A percentile compares a stretch with the other conserved stretches of the same genome.
Conservation (phyloP, 768 basidiomycete species). For the Collybia sordida region DNA sequence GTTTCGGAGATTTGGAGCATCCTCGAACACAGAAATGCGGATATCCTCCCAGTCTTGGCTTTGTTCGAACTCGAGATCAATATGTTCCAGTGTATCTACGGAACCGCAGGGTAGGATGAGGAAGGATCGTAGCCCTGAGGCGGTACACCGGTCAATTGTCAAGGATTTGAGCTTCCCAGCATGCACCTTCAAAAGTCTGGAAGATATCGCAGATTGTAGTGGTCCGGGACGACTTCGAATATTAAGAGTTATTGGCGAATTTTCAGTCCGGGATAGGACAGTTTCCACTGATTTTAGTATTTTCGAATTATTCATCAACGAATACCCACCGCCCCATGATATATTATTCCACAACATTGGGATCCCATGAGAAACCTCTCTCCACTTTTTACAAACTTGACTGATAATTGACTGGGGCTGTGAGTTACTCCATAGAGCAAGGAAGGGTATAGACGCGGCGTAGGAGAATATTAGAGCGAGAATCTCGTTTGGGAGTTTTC, state of each 20-base stretch:
- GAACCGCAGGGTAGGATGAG: too few species aligned
- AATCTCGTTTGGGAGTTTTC: constrained; percentile 1
- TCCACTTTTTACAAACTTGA: constrained; percentile 1
- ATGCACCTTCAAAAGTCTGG: not conserved
- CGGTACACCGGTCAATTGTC: too few species aligned
- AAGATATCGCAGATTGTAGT: not conserved
- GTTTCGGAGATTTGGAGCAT: too few species aligned
- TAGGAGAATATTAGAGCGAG: not conserved
- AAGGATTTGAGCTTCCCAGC: not conserved
- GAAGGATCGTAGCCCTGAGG: too few species aligned
- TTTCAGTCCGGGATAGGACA: too few species aligned
- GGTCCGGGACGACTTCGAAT: not conserved
- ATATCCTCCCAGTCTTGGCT: too few species aligned
- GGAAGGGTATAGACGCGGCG: not conserved
- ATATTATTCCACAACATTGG: not conserved
- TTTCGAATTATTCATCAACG: not conserved
- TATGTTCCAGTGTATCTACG: too few species aligned
- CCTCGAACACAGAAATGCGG: too few species aligned
- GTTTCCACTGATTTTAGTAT: too few species aligned
- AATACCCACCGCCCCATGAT: not conserved
- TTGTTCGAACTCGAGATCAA: too few species aligned
- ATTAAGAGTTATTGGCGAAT: too few species aligned
- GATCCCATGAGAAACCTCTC: not conserved
- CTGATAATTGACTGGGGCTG: not conserved
- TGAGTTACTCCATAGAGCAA: not conserved